Base-by-base conservation (phyloP, 2,329 filamentous ascomycete species). In the Eurotiales sp. region DNA sequence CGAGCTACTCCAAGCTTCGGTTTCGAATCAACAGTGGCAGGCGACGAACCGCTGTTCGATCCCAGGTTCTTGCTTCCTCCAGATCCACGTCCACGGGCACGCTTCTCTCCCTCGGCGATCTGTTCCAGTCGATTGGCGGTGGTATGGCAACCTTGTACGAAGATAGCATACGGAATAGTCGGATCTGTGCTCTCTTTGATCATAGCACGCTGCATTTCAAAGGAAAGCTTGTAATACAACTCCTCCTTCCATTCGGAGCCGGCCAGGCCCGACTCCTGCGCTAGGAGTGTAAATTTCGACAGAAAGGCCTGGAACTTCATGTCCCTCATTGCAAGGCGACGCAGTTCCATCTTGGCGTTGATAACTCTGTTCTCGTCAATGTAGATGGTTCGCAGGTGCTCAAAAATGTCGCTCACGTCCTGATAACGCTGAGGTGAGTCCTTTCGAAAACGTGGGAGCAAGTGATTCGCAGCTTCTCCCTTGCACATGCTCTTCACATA, bases 381-480 rank as follows among this genome's bases (percentile, higher is more conserved):
- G 30, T 42, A 52, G 21, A 52, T 37, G 1, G 30, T 42, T 7
- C 37, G 17, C 2, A 52, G 37, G 44, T 52, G 50, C 2, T 40
- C 14, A 19, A 52, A 6, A 3, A 52, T 42, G 8, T 46, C 50
- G 1, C 43, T 37, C 1, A 15, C 15, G 21, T 40, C 30, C 1
- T 3, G 11, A n/a, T 48, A 52, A 4, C n/a, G 42, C 2, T 52
- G 7, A 1, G 17, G 7, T 7, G 42, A 8, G 17, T 42, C 17
- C 2, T 41, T n/a, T 17, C 25, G 17, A 2, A 46, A 14, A n/a
- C 42, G 41, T 7, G 32, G n/a, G 11, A 37, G 12, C 2, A 52
- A 2, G 15, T 52, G 50, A 1, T 44, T 12, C 1, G 36, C 36
- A 4, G 50, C 50, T n/a, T 48, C 27, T 3, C 44, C 50, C 14